Base-by-base conservation (phyloP, 129 eudicot genomes). In the Tagetes patula region DNA sequence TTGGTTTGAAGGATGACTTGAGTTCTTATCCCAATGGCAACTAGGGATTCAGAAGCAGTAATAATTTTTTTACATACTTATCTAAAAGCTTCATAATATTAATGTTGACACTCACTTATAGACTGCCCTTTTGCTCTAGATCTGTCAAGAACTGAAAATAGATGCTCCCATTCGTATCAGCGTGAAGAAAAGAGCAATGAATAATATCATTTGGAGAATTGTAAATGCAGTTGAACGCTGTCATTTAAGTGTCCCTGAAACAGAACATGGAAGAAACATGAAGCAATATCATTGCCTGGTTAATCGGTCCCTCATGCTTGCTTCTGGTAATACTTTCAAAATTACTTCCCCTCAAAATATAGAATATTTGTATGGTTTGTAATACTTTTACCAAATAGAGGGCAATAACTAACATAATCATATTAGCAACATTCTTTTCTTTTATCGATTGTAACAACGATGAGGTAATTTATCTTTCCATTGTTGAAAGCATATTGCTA, bases 1-100 rank as follows among this genome's bases (percentile, higher is more conserved):
- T 94, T 66, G 91, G 94, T 27, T 96, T 94, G 13, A 94, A 94
- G 85, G 88, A 94, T 83, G 97, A 94, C 75, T 69, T 90, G 50
- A 87, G 82, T 75, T 75, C 92, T 38, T 86, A 85, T 20, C 79
- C 88, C 89, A 13, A 86, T 79, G 85, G 83, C 90, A 76, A 84
- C 80, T 59, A 72, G 75, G 63, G 96, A 93, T 67, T 93, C 98
- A 8, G 91, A 84, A 69, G 75, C 84, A 85, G 98, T 93, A 85
- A 46, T 76, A 36, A 9, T 33, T 52, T 38, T 39, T 30, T n/a
- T 50, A 11, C 40, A 14, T 30, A 11, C 32, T 10, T 55, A 1
- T 36, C 65, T 49, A 6, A 49, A 12, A 37, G 5, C 60, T 47
- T 77, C 4, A 20, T 13, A 8, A 13, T 49, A 30, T 64, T 42